These are phyloP conservation scores for Gracilaria domingensis DNA, from an alignment of 23 red algal species.

Conservation along the genomic window DNA sequence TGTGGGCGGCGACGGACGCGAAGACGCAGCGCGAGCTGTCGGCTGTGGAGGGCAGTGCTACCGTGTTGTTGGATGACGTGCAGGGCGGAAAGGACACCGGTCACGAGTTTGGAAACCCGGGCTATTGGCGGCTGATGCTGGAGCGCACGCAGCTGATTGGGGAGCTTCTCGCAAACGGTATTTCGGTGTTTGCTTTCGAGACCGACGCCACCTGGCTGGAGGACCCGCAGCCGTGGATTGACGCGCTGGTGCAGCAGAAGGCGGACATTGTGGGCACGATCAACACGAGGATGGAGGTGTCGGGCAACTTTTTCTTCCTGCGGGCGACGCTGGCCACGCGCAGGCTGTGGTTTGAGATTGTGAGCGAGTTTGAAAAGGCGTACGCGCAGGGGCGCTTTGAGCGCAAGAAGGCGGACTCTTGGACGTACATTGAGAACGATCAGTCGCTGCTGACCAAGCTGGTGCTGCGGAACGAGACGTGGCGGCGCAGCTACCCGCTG, in stretches of 20 bases:
- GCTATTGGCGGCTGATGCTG: slow-evolving; percentile 81
- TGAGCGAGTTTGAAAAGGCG: slow-evolving; percentile 58
- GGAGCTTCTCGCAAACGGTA: slow-evolving; percentile 45
- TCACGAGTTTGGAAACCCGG: slow-evolving; percentile 75
- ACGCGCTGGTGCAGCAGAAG: slow-evolving; percentile 35
- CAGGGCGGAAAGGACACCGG: slow-evolving; percentile 68
- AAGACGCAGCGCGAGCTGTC: slow-evolving; percentile 38
- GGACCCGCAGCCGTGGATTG: slow-evolving; percentile 70
- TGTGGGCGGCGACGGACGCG: slow-evolving; percentile 66
- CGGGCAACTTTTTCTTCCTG: slow-evolving; percentile 79
- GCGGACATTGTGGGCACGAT: slow-evolving; percentile 77
- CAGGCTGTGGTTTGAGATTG: slow-evolving; percentile 66
- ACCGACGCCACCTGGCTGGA: slow-evolving; percentile 81
- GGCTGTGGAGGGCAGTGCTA: slow-evolving; percentile 1
- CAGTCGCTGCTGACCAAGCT: slow-evolving; percentile 76
- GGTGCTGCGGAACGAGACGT: slow-evolving; percentile 70
- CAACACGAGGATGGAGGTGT: slow-evolving; percentile 68
- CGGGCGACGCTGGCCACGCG: slow-evolving; percentile 67
- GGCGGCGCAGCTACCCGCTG: slow-evolving; percentile 49
- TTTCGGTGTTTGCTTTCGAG: slow-evolving; percentile 76
- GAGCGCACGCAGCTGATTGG: slow-evolving; percentile 67
- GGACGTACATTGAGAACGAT: slow-evolving; percentile 80
- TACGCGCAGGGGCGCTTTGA: slow-evolving; percentile 47
- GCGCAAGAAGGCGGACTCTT: slow-evolving; percentile 48
- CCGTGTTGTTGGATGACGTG: slow-evolving; percentile 58